Evolutionary conservation across 805 yeast genomes (phyloP).

Genomic region (Saccharomycopsis lassenensis): DNA sequence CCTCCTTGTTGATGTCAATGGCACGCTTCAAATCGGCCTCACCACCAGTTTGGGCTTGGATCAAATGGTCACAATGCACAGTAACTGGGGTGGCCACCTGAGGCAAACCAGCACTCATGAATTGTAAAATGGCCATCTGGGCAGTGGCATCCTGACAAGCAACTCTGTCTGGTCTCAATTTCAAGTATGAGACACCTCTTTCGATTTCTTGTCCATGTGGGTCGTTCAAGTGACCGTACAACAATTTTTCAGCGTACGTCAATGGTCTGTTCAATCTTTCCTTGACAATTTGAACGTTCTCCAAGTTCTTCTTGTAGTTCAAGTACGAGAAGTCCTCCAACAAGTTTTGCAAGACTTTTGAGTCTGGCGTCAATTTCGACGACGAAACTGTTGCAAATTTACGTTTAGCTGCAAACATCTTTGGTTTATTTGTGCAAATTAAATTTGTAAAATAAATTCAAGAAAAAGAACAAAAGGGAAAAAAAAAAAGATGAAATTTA

Average conservation of each 20-base stretch:
- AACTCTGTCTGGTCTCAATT: constrained; percentile 92
- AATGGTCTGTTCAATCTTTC: constrained; percentile 77
- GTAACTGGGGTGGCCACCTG: constrained; percentile 88
- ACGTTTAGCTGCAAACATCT: constrained; percentile 21
- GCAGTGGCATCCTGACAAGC: constrained; percentile 99
- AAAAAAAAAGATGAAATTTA: too few relatives aligned
- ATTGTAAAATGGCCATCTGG: constrained; percentile 96
- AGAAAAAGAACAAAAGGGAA: too few relatives aligned
- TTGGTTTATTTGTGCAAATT: too few relatives aligned
- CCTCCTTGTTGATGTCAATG: constrained; percentile 82
- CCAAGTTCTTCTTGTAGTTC: constrained; percentile 83
- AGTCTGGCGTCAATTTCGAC: constrained; percentile 41
- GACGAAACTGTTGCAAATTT: constrained; percentile 31
- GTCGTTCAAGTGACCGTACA: constrained; percentile 83
- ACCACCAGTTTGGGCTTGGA: constrained; percentile 94
- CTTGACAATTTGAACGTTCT: constrained; percentile 78
- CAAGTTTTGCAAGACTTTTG: constrained; percentile 71
- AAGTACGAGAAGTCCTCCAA: constrained; percentile 77
- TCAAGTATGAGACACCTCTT: constrained; percentile 86
- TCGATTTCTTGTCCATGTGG: constrained; percentile 63
- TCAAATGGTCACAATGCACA: constrained; percentile 96
- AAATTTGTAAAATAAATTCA: too few relatives aligned
- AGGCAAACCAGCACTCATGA: constrained; percentile 92
- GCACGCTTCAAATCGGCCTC: constrained; percentile 72
- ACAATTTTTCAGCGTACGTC: constrained; percentile 88